phyloP scores from a whole-genome alignment of 371 early-diverging fungal genomes.

The Umbelopsis sp. region DNA sequence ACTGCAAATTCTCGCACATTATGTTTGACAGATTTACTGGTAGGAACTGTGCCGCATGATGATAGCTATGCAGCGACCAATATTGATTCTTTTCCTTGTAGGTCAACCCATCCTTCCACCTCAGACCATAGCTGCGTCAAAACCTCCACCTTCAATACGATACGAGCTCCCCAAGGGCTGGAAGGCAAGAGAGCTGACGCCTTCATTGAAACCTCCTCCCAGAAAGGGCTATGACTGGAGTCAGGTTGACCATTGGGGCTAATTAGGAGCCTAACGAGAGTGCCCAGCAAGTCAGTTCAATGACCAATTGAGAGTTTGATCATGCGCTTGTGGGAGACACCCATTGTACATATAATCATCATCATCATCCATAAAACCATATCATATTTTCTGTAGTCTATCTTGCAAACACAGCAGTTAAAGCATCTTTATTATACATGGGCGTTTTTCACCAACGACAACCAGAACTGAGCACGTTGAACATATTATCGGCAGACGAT shows the following conservation, averaged over 20 bases:
- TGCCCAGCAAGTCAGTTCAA: too few relatives aligned
- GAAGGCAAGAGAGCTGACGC: constrained; percentile 44
- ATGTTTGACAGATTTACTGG: constrained; percentile 25
- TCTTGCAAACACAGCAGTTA: too few relatives aligned
- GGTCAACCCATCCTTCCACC: constrained; percentile 28
- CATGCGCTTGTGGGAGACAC: too few relatives aligned
- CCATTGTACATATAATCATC: too few relatives aligned
- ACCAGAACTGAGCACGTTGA: constrained; percentile 6
- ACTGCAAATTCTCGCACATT: constrained; percentile 46
- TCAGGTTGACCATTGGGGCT: constrained; percentile 36
- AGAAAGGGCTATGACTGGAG: constrained; percentile 38
- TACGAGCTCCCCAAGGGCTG: constrained; percentile 44
- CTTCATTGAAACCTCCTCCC: constrained; percentile 46
- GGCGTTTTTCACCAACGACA: not conserved
- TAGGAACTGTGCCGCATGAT: not conserved
- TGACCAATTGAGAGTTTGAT: too few relatives aligned
- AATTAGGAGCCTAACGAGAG: not conserved
- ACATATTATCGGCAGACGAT: not conserved
- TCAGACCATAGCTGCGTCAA: constrained; percentile 22
- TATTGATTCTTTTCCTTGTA: not conserved
- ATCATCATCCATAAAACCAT: too few relatives aligned
- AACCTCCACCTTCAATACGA: constrained; percentile 8
- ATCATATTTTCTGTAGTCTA: too few relatives aligned
- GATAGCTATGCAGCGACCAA: not conserved
- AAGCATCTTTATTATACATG: not conserved